Evolutionary conservation across 805 yeast species (phyloP), one percentile per base, ranked within the genome.

Genomic region (Hanseniaspora jakobsenii): DNA sequence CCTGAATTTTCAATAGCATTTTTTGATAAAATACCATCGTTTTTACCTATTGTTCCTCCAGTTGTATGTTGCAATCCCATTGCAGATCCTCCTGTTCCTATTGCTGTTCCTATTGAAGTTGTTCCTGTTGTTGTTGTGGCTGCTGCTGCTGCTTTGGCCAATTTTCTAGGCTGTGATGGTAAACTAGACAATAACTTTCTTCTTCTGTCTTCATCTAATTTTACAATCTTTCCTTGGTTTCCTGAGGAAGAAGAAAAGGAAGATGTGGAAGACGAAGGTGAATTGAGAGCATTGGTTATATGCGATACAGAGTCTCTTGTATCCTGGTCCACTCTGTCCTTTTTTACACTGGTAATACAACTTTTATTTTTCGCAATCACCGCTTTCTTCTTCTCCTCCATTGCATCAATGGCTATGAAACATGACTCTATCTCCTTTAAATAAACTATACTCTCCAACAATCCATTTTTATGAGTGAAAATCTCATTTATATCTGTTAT

Each of bases 121-220:
- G n/a, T 8, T 14, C 24, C 6, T 13, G 24, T 3, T 18, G 36
- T 14, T 16, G 39, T 3, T 12, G 39, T n/a, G 3, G 27, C 40
- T 37, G 40, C 26, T 12, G 40, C 26, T 28, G 17, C 40, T 21
- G 38, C 38, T 13, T 14, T 28, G 4, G 39, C 37, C 13, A 42
- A 32, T 26, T 42, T 42, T 29, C 46, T 42, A 26, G 46, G 46
- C n/a, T 42, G 46, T 6, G 46, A 42, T 10, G 46, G 46, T 19
- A 42, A 29, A 13, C 39, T 34, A 2, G 46, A 42, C 12, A 42
- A 19, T 4, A 42, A 21, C 12, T 42, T 42, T n/a, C 27, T 42
- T 42, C 46, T 42, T 42, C 46, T 42, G 13, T 42, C 46, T 18
- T 42, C 46, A 4, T 28, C 37, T 4, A 16, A 16, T 13, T 42